Conservation (phyloP, 139 green algal genomes). For the Mesostigma viride region DNA sequence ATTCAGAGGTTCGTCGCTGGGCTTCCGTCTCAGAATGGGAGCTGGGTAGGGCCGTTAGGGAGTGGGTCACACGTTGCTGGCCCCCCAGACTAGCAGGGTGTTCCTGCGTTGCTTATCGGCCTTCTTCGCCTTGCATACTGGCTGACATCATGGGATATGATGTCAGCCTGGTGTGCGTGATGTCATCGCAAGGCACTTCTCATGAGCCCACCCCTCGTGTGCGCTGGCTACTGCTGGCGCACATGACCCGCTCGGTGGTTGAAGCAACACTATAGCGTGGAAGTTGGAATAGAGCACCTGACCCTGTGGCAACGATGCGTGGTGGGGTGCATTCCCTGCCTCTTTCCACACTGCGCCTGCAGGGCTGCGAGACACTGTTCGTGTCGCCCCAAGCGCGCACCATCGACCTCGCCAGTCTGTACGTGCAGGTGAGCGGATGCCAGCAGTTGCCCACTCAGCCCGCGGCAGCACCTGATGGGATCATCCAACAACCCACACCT, state of each 20-base stretch:
- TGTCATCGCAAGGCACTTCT: not conserved
- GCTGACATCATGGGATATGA: no score
- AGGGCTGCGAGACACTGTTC: slow-evolving; percentile 34
- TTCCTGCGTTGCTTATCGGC: no score
- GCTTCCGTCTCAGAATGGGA: not conserved
- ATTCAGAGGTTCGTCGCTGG: not conserved
- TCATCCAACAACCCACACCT: no score
- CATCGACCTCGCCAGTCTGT: slow-evolving; percentile 31
- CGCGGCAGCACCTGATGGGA: no score
- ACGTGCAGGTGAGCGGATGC: slow-evolving; percentile 28
- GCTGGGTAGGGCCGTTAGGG: not conserved
- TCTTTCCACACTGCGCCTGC: no score
- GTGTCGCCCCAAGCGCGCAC: slow-evolving; percentile 28
- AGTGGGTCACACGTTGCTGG: no score
- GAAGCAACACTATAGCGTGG: not conserved
- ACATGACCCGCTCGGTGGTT: not conserved
- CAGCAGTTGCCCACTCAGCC: no score
- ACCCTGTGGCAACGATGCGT: not conserved
- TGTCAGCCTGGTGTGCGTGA: no score
- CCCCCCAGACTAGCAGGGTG: no score
- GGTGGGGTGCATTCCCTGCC: no score
- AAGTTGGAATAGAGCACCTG: not conserved
- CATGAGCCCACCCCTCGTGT: not conserved
- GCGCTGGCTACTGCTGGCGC: not conserved
- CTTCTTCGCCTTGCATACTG: no score